Conservation (phyloP, 169 alveolate species). For the Eimeria necatrix region DNA sequence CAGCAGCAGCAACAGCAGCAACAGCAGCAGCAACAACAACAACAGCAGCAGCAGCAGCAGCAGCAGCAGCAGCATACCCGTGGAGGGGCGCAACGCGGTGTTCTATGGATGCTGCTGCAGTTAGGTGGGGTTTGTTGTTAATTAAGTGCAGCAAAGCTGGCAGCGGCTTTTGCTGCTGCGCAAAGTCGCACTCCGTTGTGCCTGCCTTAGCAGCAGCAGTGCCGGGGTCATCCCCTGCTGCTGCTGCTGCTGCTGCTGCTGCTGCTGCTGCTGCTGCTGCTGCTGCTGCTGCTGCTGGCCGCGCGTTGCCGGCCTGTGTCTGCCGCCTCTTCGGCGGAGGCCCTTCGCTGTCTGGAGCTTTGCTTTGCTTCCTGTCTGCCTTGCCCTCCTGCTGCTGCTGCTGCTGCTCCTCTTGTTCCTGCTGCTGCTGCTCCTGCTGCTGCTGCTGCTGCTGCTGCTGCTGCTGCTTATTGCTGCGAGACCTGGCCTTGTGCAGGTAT, state of each 20-base stretch:
- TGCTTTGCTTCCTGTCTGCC: neutral
- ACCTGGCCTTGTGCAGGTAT: neutral
- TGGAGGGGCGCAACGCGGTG: slow-evolving; percentile 28
- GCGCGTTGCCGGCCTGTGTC: neutral
- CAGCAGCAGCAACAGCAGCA: neutral
- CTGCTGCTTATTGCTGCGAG: slow-evolving; percentile 3
- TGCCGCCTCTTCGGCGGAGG: neutral
- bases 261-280: neutral
- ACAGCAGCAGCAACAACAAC: neutral
- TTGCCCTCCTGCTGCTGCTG: neutral
- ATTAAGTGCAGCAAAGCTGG: slow-evolving; percentile 18
- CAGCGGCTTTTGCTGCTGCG: slow-evolving; percentile 18
- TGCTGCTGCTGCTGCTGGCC: neutral
- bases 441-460: slow-evolving; percentile 11
- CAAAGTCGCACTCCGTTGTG: neutral
- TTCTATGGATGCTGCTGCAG: slow-evolving; percentile 1
- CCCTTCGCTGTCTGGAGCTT: neutral
- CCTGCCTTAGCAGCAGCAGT: slow-evolving; percentile 39
- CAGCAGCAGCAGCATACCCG: slow-evolving; percentile 38
- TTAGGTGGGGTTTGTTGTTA: slow-evolving; percentile 16
- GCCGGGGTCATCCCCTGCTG: neutral
- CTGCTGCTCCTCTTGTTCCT: neutral
- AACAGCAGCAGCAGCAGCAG: neutral
- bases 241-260: neutral
- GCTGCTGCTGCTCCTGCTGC: slow-evolving; percentile 13